A percentile compares a stretch with the other conserved stretches of the same genome.
Conservation (phyloP, 2,329 filamentous ascomycete species). For the Endothia cerciana region DNA sequence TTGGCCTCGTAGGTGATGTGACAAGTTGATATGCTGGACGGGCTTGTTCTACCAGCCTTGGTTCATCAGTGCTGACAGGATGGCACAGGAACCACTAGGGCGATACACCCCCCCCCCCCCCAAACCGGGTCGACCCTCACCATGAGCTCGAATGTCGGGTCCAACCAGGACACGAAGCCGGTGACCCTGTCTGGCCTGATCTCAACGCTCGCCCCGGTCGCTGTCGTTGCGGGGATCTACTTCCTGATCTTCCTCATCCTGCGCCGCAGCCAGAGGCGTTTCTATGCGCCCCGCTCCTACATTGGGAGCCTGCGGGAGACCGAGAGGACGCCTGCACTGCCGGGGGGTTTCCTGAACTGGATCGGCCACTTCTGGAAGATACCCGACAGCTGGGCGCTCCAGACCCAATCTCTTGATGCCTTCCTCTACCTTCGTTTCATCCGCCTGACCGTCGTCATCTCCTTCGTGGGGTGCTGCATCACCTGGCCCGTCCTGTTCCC, state of each 20-base stretch:
- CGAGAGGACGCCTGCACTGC: slow-evolving; percentile 62
- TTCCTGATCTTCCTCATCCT: slow-evolving; percentile 50
- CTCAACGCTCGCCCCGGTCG: slow-evolving; percentile 47
- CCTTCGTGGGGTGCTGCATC: slow-evolving; percentile 80
- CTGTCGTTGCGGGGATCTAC: slow-evolving; percentile 44
- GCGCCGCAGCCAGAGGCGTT: slow-evolving; percentile 49
- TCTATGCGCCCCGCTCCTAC: slow-evolving; percentile 56
- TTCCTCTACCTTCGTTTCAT: slow-evolving; percentile 29
- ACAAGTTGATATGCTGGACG: background rate
- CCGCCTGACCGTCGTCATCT: slow-evolving; percentile 49
- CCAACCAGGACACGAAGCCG: background rate
- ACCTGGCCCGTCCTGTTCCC: slow-evolving; percentile 89
- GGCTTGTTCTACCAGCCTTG: background rate
- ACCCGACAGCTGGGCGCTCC: slow-evolving; percentile 70
- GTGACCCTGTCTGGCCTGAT: slow-evolving; percentile 41
- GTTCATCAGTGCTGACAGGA: background rate
- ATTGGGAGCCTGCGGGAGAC: slow-evolving; percentile 51
- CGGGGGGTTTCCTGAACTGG: slow-evolving; percentile 69
- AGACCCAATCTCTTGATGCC: slow-evolving; percentile 29
- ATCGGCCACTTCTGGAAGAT: slow-evolving; percentile 67
- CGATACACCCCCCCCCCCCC: background rate
- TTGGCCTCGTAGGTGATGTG: background rate
- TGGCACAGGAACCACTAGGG: background rate
- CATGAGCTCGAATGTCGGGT: slow-evolving; percentile 4
- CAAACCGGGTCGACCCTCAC: slow-evolving; percentile 1